Evolutionary conservation across 73 alveolate genomes (phyloP).

Genomic region (Tetrahymena elliotti): DNA sequence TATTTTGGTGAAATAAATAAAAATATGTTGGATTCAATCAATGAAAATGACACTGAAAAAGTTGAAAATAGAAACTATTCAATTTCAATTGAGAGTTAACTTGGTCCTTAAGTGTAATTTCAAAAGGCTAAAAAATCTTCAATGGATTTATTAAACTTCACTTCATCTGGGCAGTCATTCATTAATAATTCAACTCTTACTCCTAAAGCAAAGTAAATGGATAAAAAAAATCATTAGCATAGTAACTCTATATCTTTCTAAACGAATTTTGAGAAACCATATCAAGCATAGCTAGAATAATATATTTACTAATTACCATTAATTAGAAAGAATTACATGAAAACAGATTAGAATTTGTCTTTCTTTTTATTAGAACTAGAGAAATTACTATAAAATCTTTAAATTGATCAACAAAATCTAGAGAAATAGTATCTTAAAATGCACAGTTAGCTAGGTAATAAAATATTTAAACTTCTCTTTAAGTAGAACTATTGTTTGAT

Average conservation of each 20-base stretch:
- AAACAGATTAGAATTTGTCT: not conserved
- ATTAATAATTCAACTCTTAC: not conserved
- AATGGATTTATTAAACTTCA: not conserved
- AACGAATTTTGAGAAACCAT: not conserved
- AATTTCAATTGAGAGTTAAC: not conserved
- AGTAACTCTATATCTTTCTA: not conserved
- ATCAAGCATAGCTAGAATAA: not conserved
- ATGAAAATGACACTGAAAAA: not conserved
- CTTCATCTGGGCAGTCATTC: not conserved
- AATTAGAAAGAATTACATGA: not conserved
- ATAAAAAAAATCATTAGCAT: no score
- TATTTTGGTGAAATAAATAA: not conserved
- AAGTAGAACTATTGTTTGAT: not conserved
- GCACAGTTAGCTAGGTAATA: not conserved
- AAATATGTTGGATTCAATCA: not conserved
- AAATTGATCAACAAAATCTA: not conserved
- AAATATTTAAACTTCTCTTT: not conserved
- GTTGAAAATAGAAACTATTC: not conserved
- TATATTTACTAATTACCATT: not conserved
- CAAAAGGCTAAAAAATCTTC: not conserved
- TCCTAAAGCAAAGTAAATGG: not conserved
- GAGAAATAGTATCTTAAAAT: not conserved
- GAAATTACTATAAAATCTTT: not conserved
- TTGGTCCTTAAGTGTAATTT: not conserved
- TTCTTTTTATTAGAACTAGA: not conserved